Conservation (phyloP, 345 rosid species). For the Eucalyptus sp. region DNA sequence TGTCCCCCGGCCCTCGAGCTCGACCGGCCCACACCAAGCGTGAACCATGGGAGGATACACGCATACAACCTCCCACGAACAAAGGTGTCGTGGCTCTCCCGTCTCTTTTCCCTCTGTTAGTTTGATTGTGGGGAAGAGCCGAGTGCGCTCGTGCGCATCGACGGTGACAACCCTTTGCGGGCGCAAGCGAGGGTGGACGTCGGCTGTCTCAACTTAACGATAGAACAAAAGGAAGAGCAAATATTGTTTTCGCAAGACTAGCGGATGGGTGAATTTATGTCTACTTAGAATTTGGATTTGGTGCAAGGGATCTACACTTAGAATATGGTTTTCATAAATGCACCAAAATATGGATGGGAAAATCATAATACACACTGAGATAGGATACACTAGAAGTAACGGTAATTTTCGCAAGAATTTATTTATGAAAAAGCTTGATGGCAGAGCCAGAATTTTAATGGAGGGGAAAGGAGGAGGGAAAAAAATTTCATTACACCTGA, state of each 20-base stretch:
- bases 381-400: not conserved
- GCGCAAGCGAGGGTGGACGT: not conserved
- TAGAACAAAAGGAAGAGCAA: not conserved
- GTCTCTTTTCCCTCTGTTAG: not conserved
- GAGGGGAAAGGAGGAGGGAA: not conserved
- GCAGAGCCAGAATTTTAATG: not conserved
- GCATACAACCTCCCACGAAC: not conserved
- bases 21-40: not conserved
- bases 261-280: not conserved
- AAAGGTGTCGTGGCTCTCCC: not conserved
- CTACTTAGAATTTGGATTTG: not conserved
- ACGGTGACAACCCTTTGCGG: not conserved
- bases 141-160: not conserved
- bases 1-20: not conserved
- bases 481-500: fast-evolving
- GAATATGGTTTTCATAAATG: not conserved
- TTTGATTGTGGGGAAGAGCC: not conserved
- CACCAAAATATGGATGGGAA: not conserved
- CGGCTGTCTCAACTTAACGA: not conserved
- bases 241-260: not conserved
- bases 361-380: not conserved
- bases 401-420: not conserved
- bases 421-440: not conserved
- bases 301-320: not conserved
- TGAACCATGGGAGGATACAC: not conserved